These are phyloP conservation scores for Stemphylium lycopersici DNA, from an alignment of 2,329 filamentous ascomycete genomes.

Conservation along the genomic window DNA sequence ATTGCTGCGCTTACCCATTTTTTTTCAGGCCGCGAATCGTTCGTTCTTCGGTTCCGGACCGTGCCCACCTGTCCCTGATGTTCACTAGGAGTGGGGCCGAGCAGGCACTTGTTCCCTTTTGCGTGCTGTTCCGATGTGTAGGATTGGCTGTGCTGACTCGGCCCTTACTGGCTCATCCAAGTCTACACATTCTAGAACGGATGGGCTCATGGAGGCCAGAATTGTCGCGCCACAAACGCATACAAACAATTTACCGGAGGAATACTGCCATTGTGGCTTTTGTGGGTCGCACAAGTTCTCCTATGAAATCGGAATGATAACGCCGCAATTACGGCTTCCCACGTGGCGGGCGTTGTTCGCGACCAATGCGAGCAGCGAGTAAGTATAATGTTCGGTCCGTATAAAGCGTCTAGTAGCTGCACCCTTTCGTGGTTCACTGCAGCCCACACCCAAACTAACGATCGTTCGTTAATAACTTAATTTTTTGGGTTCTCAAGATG, in stretches of 20 bases:
- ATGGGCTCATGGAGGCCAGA: background rate
- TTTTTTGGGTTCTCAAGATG: constrained; percentile 25
- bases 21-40: background rate
- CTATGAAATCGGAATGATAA: constrained; percentile 5
- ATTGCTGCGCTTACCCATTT: background rate
- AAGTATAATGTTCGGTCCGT: constrained; percentile 11
- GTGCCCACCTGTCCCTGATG: constrained; percentile 8
- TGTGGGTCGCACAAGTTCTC: constrained; percentile 3
- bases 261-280: background rate
- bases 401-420: constrained; percentile 26
- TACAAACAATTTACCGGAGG: constrained; percentile 9
- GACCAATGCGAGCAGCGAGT: constrained; percentile 18
- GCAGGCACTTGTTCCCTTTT: background rate
- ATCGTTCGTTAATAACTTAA: constrained; percentile 22
- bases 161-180: background rate
- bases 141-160: background rate
- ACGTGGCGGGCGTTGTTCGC: constrained; percentile 15
- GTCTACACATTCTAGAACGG: constrained; percentile 6
- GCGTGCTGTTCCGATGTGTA: background rate
- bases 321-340: constrained; percentile 19
- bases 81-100: constrained; percentile 4
- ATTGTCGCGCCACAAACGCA: constrained; percentile 2
- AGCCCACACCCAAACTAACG: constrained; percentile 12
- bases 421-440: constrained; percentile 4
- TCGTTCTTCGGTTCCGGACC: background rate